phyloP scores from a whole-genome alignment of 306 rosid genomes.

The Quercus gilva region DNA sequence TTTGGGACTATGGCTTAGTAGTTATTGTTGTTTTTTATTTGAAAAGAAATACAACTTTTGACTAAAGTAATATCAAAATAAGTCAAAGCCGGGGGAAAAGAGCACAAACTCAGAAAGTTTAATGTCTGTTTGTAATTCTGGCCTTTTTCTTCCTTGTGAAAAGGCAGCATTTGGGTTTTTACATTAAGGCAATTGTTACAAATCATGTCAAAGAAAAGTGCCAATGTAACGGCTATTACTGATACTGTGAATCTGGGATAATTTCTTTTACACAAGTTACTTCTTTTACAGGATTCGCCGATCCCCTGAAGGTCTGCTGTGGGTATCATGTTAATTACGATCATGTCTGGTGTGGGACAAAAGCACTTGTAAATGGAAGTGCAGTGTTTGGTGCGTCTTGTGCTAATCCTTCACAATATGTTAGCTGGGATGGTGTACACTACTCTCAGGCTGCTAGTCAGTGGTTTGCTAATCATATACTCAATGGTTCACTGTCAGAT shows the following conservation, averaged over 20 bases:
- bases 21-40: too few relatives aligned
- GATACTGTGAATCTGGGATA: neutral
- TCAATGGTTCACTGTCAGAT: slow-evolving; percentile 56
- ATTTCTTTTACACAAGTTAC: neutral
- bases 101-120: too few relatives aligned
- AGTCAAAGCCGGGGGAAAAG: too few relatives aligned
- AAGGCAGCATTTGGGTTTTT: neutral
- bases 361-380: slow-evolving; percentile 51
- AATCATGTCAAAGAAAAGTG: neutral
- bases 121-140: too few relatives aligned
- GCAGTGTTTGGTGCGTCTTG: slow-evolving; percentile 72
- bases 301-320: slow-evolving; percentile 77
- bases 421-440: slow-evolving; percentile 93
- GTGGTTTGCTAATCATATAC: slow-evolving; percentile 67
- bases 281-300: slow-evolving; percentile 57
- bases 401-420: slow-evolving; percentile 43
- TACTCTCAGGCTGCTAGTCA: slow-evolving; percentile 86
- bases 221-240: neutral
- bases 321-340: slow-evolving; percentile 80
- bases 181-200: neutral
- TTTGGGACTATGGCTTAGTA: too few relatives aligned
- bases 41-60: too few relatives aligned
- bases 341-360: slow-evolving; percentile 80
- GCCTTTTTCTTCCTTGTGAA: too few relatives aligned
- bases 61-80: too few relatives aligned